Percentiles rank a stretch among this genome's conserved stretches.
These are phyloP conservation scores for cucumber (Cucumis sativus) DNA, from an alignment of 306 rosid genomes.

Conservation along the genomic window DNA sequence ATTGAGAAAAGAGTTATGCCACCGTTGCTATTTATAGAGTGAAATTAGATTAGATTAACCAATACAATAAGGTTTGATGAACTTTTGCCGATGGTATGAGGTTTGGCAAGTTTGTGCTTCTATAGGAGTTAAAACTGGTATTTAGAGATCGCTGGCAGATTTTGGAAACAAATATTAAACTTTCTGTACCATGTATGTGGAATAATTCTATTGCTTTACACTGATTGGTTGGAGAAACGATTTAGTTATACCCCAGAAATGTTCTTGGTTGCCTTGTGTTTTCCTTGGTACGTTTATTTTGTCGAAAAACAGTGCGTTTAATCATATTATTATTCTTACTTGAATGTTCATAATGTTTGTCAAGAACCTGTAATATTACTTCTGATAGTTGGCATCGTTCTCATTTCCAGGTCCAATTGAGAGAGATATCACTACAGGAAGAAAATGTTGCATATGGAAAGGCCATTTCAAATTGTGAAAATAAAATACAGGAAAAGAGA, in stretches of 20 bases:
- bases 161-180: neutral
- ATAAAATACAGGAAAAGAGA: slow-evolving; percentile 53
- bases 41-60: neutral
- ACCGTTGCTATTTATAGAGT: neutral
- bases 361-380: neutral
- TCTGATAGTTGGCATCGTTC: neutral
- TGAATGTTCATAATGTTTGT: too few relatives aligned
- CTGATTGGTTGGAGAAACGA: neutral
- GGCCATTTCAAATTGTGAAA: slow-evolving; percentile 48
- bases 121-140: neutral
- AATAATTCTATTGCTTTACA: neutral
- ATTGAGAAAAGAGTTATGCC: neutral
- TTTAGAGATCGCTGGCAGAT: neutral
- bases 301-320: too few relatives aligned
- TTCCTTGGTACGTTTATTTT: too few relatives aligned
- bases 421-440: slow-evolving; percentile 67
- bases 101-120: neutral
- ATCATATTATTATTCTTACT: too few relatives aligned
- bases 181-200: neutral
- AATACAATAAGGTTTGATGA: neutral
- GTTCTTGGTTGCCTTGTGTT: neutral
- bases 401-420: slow-evolving; percentile 53
- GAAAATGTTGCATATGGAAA: slow-evolving; percentile 60
- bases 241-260: neutral
- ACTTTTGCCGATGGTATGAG: neutral